Conservation (phyloP, 78 protist species). For the Monocercomonoides exilis region DNA sequence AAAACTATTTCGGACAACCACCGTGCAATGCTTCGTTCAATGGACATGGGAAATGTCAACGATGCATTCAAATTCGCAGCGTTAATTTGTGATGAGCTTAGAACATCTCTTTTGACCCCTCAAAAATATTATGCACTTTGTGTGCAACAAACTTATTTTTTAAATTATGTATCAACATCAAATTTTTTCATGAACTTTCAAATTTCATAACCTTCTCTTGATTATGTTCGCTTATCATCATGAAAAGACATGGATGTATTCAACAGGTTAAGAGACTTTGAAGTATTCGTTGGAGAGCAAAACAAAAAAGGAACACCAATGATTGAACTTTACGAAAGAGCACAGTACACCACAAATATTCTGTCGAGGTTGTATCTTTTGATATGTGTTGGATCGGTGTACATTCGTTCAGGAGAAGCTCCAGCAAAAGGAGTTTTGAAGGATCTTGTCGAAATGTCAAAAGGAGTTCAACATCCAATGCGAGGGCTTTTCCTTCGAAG, state of each 20-base stretch:
- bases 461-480: slow-evolving; percentile 95
- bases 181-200: too few relatives aligned
- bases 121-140: slow-evolving; percentile 82
- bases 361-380: slow-evolving; percentile 81
- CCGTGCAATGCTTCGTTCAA: not conserved
- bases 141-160: not conserved
- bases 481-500: slow-evolving; percentile 91
- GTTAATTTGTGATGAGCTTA: slow-evolving; percentile 72
- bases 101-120: slow-evolving; percentile 78
- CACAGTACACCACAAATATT: slow-evolving; percentile 89
- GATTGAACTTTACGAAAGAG: slow-evolving; percentile 80
- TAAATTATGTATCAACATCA: too few relatives aligned
- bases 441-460: slow-evolving; percentile 94
- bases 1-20: not conserved
- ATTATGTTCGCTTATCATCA: too few relatives aligned
- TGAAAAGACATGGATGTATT: slow-evolving; percentile 72
- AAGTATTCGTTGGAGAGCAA: slow-evolving; percentile 63
- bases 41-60: slow-evolving; percentile 42
- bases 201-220: too few relatives aligned
- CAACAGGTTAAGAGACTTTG: slow-evolving; percentile 71
- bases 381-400: slow-evolving; percentile 70
- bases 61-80: slow-evolving; percentile 77
- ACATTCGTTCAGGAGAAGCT: slow-evolving; percentile 68
- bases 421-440: slow-evolving; percentile 54
- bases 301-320: slow-evolving; percentile 37